Evolutionary conservation across 2,329 filamentous ascomycete species (phyloP).

Genomic region (Aspergillus luchuensis): DNA sequence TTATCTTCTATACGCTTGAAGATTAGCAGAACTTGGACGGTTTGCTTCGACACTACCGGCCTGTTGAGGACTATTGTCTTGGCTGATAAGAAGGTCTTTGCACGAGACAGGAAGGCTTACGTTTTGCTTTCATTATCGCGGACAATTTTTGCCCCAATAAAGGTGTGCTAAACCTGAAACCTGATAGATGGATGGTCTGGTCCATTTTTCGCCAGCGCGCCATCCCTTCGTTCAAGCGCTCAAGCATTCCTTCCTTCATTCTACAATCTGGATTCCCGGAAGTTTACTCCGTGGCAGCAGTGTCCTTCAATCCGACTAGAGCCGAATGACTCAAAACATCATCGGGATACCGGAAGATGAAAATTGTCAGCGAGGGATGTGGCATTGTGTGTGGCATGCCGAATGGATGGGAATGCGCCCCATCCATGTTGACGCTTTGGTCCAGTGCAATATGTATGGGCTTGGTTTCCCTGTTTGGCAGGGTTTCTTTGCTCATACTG

Average conservation of each 20-base stretch:
- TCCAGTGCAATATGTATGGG: not conserved
- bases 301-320: not conserved
- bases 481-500: not conserved
- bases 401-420: not conserved
- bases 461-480: not conserved
- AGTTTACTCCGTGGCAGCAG: not conserved
- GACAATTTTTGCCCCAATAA: not conserved
- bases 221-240: not conserved
- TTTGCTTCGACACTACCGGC: no score
- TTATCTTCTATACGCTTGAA: no score
- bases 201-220: not conserved
- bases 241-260: slow-evolving; percentile 1
- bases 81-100: not conserved
- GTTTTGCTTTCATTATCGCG: not conserved
- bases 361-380: not conserved
- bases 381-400: not conserved
- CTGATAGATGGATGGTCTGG: not conserved
- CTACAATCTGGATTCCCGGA: not conserved
- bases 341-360: not conserved
- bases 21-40: no score
- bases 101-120: not conserved
- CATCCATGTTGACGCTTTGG: not conserved
- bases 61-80: no score
- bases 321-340: not conserved
- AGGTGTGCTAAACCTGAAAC: not conserved